These are phyloP conservation scores for Cladosporium colombiae DNA, from an alignment of 2,329 filamentous ascomycete genomes.

Conservation along the genomic window DNA sequence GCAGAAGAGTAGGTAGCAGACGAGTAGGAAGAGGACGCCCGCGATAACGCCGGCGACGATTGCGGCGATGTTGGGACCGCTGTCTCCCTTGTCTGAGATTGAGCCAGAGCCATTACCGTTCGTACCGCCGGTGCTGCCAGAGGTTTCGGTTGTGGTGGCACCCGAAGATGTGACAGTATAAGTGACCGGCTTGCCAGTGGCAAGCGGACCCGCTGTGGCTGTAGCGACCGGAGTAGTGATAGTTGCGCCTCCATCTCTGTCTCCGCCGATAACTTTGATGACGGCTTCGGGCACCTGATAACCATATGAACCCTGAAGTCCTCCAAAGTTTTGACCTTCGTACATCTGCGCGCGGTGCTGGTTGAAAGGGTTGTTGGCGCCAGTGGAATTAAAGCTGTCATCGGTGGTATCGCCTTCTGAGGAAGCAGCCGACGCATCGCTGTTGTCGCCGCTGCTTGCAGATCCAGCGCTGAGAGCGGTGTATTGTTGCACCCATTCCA, in stretches of 20 bases:
- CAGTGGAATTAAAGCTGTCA: slow-evolving; percentile 32
- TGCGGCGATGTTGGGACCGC: slow-evolving; percentile 53
- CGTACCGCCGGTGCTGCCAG: slow-evolving; percentile 40
- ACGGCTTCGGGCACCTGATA: slow-evolving; percentile 71
- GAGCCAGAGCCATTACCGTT: slow-evolving; percentile 46
- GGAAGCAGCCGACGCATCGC: slow-evolving; percentile 18
- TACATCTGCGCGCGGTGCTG: slow-evolving; percentile 54
- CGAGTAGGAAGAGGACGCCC: slow-evolving; percentile 62
- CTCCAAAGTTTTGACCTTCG: slow-evolving; percentile 51
- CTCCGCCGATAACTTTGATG: slow-evolving; percentile 67
- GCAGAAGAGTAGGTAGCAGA: slow-evolving; percentile 69
- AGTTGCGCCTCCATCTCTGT: slow-evolving; percentile 67
- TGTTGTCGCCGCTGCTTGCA: slow-evolving; percentile 31
- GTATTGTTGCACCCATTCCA: slow-evolving; percentile 70
- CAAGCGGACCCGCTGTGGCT: slow-evolving; percentile 68
- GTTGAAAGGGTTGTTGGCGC: slow-evolving; percentile 45
- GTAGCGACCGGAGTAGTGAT: slow-evolving; percentile 62
- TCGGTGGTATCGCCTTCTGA: slow-evolving; percentile 5
- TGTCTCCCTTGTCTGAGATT: slow-evolving; percentile 21
- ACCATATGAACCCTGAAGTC: slow-evolving; percentile 60
- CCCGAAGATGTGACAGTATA: slow-evolving; percentile 63
- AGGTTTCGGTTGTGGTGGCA: slow-evolving; percentile 49
- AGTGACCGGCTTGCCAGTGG: slow-evolving; percentile 67
- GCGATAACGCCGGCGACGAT: slow-evolving; percentile 64
- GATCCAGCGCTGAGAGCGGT: slow-evolving; percentile 61